Conservation (phyloP, 2,329 filamentous ascomycete genomes). For the Hansfordia pulvinata region DNA sequence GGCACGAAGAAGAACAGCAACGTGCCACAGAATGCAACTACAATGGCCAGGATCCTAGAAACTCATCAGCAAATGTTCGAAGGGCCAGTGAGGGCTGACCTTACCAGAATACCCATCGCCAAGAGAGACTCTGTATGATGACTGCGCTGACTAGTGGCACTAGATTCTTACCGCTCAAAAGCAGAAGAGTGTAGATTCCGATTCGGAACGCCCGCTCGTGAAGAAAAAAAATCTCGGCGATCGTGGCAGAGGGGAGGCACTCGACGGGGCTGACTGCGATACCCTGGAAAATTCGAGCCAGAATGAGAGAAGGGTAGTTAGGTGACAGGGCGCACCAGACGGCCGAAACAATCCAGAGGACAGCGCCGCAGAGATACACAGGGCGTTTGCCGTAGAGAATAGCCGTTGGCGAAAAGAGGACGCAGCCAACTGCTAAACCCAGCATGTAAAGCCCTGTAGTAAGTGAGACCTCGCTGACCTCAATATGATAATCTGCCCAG, state of each 20-base stretch:
- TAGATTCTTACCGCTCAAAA: slow-evolving; percentile 85
- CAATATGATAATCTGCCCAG: slow-evolving; percentile 39
- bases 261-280: slow-evolving; percentile 82
- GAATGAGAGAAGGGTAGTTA: slow-evolving; percentile 63
- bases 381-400: slow-evolving; percentile 85
- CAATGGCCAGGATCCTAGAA: slow-evolving; percentile 67
- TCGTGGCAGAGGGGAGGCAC: slow-evolving; percentile 82
- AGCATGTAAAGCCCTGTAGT: slow-evolving; percentile 93
- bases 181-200: slow-evolving; percentile 80
- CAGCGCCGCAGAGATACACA: slow-evolving; percentile 66
- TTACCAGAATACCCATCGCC: slow-evolving; percentile 87
- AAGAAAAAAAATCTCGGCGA: slow-evolving; percentile 92
- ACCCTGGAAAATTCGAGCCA: slow-evolving; percentile 78
- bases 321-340: slow-evolving; percentile 83
- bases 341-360: slow-evolving; percentile 64
- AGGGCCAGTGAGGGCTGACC: slow-evolving; percentile 9
- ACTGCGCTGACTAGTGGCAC: slow-evolving; percentile 76
- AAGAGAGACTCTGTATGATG: slow-evolving; percentile 63
- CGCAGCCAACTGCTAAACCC: slow-evolving; percentile 74
- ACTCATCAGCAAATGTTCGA: too few species aligned
- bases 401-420: slow-evolving; percentile 78
- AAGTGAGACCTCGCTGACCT: slow-evolving; percentile 60
- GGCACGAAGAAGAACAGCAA: slow-evolving; percentile 84
- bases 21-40: slow-evolving; percentile 56
- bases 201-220: slow-evolving; percentile 88